phyloP scores from a whole-genome alignment of 1,139 yeast genomes.

The Kodamaea suecica region DNA sequence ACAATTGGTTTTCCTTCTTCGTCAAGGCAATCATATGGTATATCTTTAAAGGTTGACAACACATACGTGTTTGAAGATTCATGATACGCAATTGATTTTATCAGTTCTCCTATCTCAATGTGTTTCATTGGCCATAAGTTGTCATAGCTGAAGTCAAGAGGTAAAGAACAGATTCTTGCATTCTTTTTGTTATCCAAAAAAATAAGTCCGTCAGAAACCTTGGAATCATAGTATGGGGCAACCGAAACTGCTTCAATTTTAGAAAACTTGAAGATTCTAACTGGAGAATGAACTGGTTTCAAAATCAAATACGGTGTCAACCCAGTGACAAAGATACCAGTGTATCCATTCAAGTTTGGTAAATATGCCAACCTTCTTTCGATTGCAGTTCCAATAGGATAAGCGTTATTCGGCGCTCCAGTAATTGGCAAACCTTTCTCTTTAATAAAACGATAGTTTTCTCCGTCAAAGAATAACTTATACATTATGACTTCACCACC shows the following conservation, averaged over 20 bases:
- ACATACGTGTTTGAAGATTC: constrained; percentile 63
- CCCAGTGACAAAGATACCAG: constrained; percentile 73
- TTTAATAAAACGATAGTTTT: constrained; percentile 47
- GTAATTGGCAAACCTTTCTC: constrained; percentile 49
- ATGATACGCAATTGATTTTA: constrained; percentile 70
- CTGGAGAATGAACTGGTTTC: constrained; percentile 61
- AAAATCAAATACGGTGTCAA: constrained; percentile 65
- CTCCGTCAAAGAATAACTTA: constrained; percentile 53
- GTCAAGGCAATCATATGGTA: constrained; percentile 65
- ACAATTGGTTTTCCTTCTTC: constrained; percentile 69
- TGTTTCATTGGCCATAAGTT: constrained; percentile 61
- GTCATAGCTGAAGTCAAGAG: constrained; percentile 53
- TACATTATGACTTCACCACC: constrained; percentile 78
- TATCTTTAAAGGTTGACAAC: constrained; percentile 58
- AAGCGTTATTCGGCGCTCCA: constrained; percentile 79
- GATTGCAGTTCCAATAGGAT: constrained; percentile 62
- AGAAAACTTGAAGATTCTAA: constrained; percentile 67
- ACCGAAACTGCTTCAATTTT: constrained; percentile 62
- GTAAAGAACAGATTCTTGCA: constrained; percentile 67
- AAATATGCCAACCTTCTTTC: constrained; percentile 68
- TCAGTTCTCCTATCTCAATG: constrained; percentile 56
- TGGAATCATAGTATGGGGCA: constrained; percentile 46
- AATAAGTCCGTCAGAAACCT: constrained; percentile 54
- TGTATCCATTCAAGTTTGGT: constrained; percentile 54
- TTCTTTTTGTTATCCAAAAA: constrained; percentile 69